Percentiles rank a stretch among this genome's conserved stretches.
phyloP scores from a whole-genome alignment of 768 basidiomycete species.

The Hypholoma sublateritium region DNA sequence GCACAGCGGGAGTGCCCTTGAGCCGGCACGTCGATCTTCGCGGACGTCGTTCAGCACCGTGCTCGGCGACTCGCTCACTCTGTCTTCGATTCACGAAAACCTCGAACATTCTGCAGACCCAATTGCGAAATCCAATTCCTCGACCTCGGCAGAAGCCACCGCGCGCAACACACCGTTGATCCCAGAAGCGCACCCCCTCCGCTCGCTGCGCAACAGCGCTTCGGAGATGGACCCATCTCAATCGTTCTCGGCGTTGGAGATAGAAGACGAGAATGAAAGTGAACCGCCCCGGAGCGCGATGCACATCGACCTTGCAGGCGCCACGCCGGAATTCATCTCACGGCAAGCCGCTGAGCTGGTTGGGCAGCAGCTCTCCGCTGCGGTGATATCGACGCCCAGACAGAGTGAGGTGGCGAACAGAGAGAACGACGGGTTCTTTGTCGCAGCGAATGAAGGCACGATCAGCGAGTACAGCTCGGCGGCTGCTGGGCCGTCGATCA shows the following conservation, averaged over 20 bases:
- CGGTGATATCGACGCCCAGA: conserved; percentile 31
- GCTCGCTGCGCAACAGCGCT: conserved; percentile 7
- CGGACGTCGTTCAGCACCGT: conserved; percentile 12
- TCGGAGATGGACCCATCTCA: conserved; percentile 23
- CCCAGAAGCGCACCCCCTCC: conserved; percentile 7
- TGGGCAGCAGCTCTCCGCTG: conserved; percentile 43
- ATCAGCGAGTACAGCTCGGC: not conserved
- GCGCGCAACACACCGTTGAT: not conserved
- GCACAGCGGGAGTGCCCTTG: conserved; percentile 4
- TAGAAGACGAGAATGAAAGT: conserved; percentile 30
- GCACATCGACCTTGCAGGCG: conserved; percentile 7
- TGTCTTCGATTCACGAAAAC: conserved; percentile 37
- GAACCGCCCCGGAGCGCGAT: not conserved
- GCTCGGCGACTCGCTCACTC: conserved; percentile 34
- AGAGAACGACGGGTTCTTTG: conserved; percentile 6
- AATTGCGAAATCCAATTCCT: not conserved
- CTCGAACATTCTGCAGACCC: not conserved
- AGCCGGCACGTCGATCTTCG: conserved; percentile 21
- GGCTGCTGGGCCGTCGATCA: conserved; percentile 1
- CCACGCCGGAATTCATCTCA: conserved; percentile 17
- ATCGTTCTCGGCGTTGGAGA: conserved; percentile 56
- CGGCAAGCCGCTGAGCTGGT: conserved; percentile 33
- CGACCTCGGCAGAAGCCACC: not conserved
- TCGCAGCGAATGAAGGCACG: conserved; percentile 9
- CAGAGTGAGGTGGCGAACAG: conserved; percentile 10